Evolutionary conservation across 2,329 filamentous ascomycete species (phyloP), one percentile per base, ranked within the genome.

Genomic region (Alternaria dauci): DNA sequence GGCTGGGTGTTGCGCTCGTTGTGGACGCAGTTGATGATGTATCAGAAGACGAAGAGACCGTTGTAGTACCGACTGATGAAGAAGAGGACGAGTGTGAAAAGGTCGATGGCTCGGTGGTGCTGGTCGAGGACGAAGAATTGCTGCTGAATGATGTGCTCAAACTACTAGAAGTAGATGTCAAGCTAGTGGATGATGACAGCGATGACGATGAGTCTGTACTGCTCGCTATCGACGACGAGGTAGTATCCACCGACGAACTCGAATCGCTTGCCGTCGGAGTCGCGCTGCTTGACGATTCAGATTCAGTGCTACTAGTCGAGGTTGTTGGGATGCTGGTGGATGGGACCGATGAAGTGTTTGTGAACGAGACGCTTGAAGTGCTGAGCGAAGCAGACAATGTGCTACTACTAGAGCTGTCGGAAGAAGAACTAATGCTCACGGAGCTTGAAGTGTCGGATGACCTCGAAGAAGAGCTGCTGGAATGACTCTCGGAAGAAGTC

Each of bases 1-100:
- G 57, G 18, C 48, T 57, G 20, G 50, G 25, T 5, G 52, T 60
- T 12, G 61, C 46, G 42, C 38, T 59, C n/a, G 41, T 47, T 3
- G 55, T 36, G 16, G 42, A 50, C 12, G 41, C 47, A 8, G 28
- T 34, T 8, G 57, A 42, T 34, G 58, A 59, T 8, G 58, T 38
- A n/a, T 47, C 48, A 3, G 54, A 39, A 2, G 54, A 57, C 7
- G 43, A 55, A 11, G 62, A 59, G 8, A 47, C 42, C 4, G 39
- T 42, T 16, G 39, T 53, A 41, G 36, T 46, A 43, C 56, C 42
- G 41, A 32, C 12, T 6, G 61, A 55, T 7, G 42, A 30, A 3
- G 9, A 26, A 20, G 32, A n/a, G 18, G 38, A 52, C 23, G 52
- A 50, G 36, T 5, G 6, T 38, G 16, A 38, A 16, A 16, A 38